Base-by-base conservation (phyloP, 371 early-diverging fungal genomes). In the Dichotomocladium elegans region DNA sequence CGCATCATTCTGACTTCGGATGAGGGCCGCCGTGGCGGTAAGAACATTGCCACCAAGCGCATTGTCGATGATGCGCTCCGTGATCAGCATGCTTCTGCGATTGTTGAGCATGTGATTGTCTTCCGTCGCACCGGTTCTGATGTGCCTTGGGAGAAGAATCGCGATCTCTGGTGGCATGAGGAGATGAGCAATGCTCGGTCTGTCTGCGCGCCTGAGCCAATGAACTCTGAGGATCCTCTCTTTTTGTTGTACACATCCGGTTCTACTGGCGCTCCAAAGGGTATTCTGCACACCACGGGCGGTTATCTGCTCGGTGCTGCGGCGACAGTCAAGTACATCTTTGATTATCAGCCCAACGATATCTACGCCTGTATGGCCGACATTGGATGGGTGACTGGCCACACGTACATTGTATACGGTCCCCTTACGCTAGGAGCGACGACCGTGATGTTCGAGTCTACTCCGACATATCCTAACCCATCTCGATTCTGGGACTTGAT, bases 161-260 rank as follows among this genome's bases (percentile, higher is more conserved):
- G 94, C 41, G 96, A 97, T 64, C 63, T 84, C 22, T 94, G 91
- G 89, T 93, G 91, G 91, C 86, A 91, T 57, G 93, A 91, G 29
- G 92, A 87, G 50, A 71, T 88, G 53, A 75, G 60, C 31, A 78
- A 85, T 48, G 86, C 90, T 54, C 78, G 88, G 26, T 76, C 87
- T 43, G 88, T 90, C 63, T 90, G 91, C 61, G 80, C 91, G 31
- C 88, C 89, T 45, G 92, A 86, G 49, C 73, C 79, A 15, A 90
- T 98, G 77, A 77, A 82, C 55, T 71, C 94, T n/a, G 98, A 98
- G 63, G 95, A 98, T 65, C 95, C 96, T 10, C 73, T 99, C 22
- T 99, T 98, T 78, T 82, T 97, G 66, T 82, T 99, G 26, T 99
- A 99, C 79, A 99, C 99, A n/a, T 91, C 92, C 29, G 97, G 95